These are phyloP conservation scores for Choiromyces venosus DNA, from an alignment of 495 filamentous ascomycete genomes.

Conservation along the genomic window DNA sequence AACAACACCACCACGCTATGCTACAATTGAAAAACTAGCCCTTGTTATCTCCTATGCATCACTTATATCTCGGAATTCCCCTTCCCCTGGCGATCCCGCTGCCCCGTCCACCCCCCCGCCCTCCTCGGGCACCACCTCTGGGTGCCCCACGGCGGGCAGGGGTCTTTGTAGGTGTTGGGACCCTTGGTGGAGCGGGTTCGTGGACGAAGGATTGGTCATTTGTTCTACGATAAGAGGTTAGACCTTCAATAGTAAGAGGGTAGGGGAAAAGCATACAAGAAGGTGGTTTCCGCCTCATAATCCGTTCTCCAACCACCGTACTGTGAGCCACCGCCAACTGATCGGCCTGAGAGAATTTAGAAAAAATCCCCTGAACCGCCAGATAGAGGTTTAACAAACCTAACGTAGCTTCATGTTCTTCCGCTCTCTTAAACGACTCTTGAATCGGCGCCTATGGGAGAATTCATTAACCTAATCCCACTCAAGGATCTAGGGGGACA, in stretches of 20 bases:
- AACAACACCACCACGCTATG: neutral
- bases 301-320: slow-evolving; percentile 33
- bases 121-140: slow-evolving; percentile 41
- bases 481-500: slow-evolving; percentile 11
- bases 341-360: slow-evolving; percentile 21
- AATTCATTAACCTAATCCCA: neutral
- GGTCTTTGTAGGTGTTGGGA: slow-evolving; percentile 48
- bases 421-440: slow-evolving; percentile 68
- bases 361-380: neutral
- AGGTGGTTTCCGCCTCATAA: slow-evolving; percentile 69
- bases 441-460: slow-evolving; percentile 47
- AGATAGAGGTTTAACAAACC: slow-evolving; percentile 38
- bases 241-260: neutral
- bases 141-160: slow-evolving; percentile 46
- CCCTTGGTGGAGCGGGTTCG: slow-evolving; percentile 65
- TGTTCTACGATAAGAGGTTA: slow-evolving; percentile 56
- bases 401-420: slow-evolving; percentile 51
- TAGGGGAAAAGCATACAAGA: slow-evolving; percentile 58
- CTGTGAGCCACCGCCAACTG: slow-evolving; percentile 14
- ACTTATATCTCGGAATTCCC: slow-evolving; percentile 21
- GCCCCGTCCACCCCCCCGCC: slow-evolving; percentile 42
- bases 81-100: slow-evolving; percentile 50
- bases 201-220: slow-evolving; percentile 93
- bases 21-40: neutral
- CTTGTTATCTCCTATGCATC: neutral